phyloP scores from a whole-genome alignment of 139 green algal genomes.

The Chlamydomonas sp. region DNA sequence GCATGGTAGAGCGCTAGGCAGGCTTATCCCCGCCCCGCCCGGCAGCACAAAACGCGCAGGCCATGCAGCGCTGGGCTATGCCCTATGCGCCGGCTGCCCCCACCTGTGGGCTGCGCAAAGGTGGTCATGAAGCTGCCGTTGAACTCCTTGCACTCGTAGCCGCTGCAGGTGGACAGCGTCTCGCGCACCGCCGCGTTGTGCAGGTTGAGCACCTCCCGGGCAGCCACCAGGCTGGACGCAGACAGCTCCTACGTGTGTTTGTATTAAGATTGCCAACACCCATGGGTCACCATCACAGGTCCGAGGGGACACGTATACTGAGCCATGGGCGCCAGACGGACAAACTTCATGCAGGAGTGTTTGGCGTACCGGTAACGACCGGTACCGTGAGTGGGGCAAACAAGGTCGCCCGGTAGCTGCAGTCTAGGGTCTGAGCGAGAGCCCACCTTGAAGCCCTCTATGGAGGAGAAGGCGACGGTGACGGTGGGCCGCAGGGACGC shows the following conservation, averaged over 20 bases:
- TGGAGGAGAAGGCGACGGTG: constrained; percentile 47
- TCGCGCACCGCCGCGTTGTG: constrained; percentile 59
- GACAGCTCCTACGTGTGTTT: constrained; percentile 20
- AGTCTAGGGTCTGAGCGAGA: no score
- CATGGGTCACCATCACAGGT: background rate
- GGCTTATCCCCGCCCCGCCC: no score
- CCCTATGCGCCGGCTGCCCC: background rate
- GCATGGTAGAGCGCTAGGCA: no score
- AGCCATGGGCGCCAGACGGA: background rate
- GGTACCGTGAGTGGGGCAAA: background rate
- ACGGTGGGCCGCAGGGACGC: constrained; percentile 26
- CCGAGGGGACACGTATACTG: background rate
- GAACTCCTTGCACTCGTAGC: constrained; percentile 71
- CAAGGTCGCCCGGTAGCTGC: no score
- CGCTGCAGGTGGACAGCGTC: constrained; percentile 50
- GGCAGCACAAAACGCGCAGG: background rate
- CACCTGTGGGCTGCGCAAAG: constrained; percentile 38
- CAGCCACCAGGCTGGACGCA: constrained; percentile 10
- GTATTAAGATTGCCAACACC: background rate
- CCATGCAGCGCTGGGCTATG: background rate
- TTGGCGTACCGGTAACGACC: no score
- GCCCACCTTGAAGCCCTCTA: constrained; percentile 54
- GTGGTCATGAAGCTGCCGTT: constrained; percentile 57
- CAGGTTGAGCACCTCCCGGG: constrained; percentile 40
- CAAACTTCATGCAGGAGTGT: no score